Evolutionary conservation across 2,329 filamentous ascomycete species (phyloP).

Genomic region (Aspergillus sp.): DNA sequence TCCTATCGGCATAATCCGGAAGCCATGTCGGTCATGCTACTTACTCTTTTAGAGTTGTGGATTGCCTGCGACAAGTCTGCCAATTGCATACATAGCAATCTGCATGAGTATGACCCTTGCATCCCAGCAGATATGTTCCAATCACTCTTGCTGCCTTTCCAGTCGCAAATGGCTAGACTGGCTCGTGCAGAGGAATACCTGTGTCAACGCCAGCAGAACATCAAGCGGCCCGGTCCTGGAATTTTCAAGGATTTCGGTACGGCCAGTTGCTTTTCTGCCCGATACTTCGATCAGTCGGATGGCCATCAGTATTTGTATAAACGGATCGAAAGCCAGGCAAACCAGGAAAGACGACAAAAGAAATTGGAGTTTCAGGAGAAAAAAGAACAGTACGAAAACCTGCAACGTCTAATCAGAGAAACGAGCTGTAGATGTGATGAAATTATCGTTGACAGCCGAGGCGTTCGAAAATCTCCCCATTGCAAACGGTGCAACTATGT

Average conservation of each 20-base stretch:
- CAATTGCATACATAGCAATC: constrained; percentile 27
- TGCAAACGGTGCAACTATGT: constrained; percentile 30
- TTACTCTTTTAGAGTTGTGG: constrained; percentile 51
- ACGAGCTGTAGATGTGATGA: no score
- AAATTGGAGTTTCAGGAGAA: not conserved
- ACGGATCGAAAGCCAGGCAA: constrained; percentile 1
- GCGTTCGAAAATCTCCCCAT: not conserved
- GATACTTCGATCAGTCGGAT: constrained; percentile 37
- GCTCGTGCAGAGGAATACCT: constrained; percentile 7
- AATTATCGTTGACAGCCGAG: not conserved
- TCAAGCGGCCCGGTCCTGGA: constrained; percentile 22
- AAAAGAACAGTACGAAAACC: no score
- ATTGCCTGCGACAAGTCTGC: constrained; percentile 44
- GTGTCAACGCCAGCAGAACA: constrained; percentile 10
- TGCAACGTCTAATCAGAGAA: no score
- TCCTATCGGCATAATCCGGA: constrained; percentile 38
- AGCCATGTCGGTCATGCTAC: constrained; percentile 44
- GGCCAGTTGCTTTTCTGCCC: constrained; percentile 34
- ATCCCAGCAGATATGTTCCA: constrained; percentile 35
- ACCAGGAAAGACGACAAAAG: not conserved
- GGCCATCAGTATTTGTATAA: constrained; percentile 26
- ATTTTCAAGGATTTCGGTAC: not conserved
- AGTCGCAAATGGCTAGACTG: constrained; percentile 9
- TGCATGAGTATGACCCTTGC: constrained; percentile 41
- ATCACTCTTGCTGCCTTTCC: constrained; percentile 39